A percentile compares a stretch with the other conserved stretches of the same genome.
phyloP scores from a whole-genome alignment of 83 land plant genomes.

The Isoetes engelmannii region DNA sequence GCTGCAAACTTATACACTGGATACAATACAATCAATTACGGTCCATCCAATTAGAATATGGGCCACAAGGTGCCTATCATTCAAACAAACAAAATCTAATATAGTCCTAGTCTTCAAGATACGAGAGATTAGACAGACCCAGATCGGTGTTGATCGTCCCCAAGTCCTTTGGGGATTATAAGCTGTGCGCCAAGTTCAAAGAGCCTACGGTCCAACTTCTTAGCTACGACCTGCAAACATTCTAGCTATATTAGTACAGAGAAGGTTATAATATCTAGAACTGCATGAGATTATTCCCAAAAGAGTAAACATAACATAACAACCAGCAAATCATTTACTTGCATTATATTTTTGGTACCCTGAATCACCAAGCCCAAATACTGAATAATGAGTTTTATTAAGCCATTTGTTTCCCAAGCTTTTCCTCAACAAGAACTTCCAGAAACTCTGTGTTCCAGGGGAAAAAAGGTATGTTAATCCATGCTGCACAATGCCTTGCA shows the following conservation, averaged over 20 bases:
- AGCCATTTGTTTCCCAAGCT: constrained; percentile 59
- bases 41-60: no score
- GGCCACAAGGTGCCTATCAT: no score
- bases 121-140: constrained; percentile 5
- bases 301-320: neutral
- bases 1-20: no score
- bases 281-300: constrained; percentile 1
- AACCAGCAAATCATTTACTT: constrained; percentile 10
- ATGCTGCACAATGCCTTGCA: neutral
- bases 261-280: neutral
- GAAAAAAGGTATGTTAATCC: neutral
- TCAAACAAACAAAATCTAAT: no score
- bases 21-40: no score
- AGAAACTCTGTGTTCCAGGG: neutral
- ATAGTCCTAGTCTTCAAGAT: no score
- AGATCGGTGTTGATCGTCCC: constrained; percentile 12
- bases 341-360: constrained; percentile 92
- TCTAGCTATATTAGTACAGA: neutral
- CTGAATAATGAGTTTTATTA: constrained; percentile 51
- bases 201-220: neutral
- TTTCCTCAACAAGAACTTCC: constrained; percentile 67
- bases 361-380: constrained; percentile 97
- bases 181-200: constrained; percentile 1
- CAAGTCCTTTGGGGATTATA: constrained; percentile 4
- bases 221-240: constrained; percentile 9